These are phyloP conservation scores for Kentomonas sorsogonicus DNA, from an alignment of 208 protist species.

Conservation along the genomic window DNA sequence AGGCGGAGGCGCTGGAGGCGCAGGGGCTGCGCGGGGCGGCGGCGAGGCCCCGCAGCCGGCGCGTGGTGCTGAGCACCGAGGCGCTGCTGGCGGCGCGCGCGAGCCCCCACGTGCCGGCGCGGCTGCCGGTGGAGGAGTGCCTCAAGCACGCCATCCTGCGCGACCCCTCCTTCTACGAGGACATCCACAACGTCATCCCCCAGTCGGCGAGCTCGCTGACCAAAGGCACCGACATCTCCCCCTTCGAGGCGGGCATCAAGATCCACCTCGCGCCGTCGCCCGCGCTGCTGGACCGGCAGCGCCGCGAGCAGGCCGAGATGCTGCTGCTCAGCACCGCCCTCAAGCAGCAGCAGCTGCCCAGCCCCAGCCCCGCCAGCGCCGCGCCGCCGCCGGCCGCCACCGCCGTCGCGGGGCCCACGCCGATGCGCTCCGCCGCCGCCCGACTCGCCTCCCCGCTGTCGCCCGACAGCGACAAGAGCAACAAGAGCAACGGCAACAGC, in stretches of 20 bases:
- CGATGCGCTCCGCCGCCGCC: too few species aligned
- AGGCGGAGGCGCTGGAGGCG: too few species aligned
- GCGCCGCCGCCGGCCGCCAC: neutral
- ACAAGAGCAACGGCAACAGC: too few species aligned
- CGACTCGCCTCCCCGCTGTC: too few species aligned
- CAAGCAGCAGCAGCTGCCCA: slow-evolving; percentile 9
- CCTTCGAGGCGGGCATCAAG: slow-evolving; percentile 77
- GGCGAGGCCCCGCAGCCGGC: slow-evolving; percentile 32
- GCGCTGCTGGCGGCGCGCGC: slow-evolving; percentile 31
- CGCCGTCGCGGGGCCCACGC: neutral
- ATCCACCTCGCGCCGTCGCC: slow-evolving; percentile 78
- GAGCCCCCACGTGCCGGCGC: slow-evolving; percentile 38
- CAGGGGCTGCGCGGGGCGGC: too few species aligned
- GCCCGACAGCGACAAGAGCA: too few species aligned
- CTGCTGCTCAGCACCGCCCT: slow-evolving; percentile 15
- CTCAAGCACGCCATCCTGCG: slow-evolving; percentile 63
- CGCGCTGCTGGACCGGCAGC: slow-evolving; percentile 41
- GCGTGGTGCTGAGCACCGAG: slow-evolving; percentile 34
- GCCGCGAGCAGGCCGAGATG: slow-evolving; percentile 24
- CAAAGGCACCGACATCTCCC: slow-evolving; percentile 74
- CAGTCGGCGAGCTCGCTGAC: slow-evolving; percentile 73
- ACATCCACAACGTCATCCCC: slow-evolving; percentile 66
- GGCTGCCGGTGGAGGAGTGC: slow-evolving; percentile 64
- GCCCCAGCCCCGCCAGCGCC: neutral
- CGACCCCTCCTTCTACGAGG: slow-evolving; percentile 57